Conservation (phyloP, 371 early-diverging fungal species). For the Lichtheimia ornata region DNA sequence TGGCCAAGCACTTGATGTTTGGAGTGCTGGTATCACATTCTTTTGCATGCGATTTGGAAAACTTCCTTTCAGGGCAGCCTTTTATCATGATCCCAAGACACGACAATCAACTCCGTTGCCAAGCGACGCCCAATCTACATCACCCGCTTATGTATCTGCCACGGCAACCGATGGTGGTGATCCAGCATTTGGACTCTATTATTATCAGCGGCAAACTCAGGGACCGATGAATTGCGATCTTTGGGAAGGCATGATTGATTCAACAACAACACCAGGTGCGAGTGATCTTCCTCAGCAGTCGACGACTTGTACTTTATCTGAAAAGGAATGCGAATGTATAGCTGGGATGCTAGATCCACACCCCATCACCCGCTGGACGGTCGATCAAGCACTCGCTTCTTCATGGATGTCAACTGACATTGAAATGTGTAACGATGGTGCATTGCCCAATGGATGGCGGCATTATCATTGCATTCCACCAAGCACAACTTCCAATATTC, state of each 20-base stretch:
- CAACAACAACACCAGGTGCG: neutral
- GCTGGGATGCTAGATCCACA: constrained; percentile 53
- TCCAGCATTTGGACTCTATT: constrained; percentile 28
- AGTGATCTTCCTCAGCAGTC: neutral
- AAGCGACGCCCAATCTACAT: constrained; percentile 43
- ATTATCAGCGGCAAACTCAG: constrained; percentile 9
- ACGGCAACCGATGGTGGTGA: constrained; percentile 40
- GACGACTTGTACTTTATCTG: constrained; percentile 2
- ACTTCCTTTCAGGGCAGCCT: constrained; percentile 60
- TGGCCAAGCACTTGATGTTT: constrained; percentile 80
- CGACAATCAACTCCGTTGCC: constrained; percentile 58
- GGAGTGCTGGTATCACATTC: constrained; percentile 85
- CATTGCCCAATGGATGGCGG: constrained; percentile 41
- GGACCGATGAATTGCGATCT: constrained; percentile 5
- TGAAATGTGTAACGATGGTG: constrained; percentile 48
- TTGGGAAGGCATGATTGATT: neutral
- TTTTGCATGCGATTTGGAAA: constrained; percentile 78
- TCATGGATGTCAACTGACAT: constrained; percentile 41
- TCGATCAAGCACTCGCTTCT: constrained; percentile 40
- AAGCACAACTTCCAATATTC: too few species aligned
- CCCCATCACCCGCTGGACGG: constrained; percentile 48
- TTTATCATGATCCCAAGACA: constrained; percentile 40
- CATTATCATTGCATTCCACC: constrained; percentile 30
- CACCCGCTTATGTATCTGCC: constrained; percentile 37
- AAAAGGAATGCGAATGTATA: constrained; percentile 30